A percentile compares a stretch with the other conserved stretches of the same genome.
phyloP scores from a whole-genome alignment of 169 alveolate genomes.

The Eimeria sp. region DNA sequence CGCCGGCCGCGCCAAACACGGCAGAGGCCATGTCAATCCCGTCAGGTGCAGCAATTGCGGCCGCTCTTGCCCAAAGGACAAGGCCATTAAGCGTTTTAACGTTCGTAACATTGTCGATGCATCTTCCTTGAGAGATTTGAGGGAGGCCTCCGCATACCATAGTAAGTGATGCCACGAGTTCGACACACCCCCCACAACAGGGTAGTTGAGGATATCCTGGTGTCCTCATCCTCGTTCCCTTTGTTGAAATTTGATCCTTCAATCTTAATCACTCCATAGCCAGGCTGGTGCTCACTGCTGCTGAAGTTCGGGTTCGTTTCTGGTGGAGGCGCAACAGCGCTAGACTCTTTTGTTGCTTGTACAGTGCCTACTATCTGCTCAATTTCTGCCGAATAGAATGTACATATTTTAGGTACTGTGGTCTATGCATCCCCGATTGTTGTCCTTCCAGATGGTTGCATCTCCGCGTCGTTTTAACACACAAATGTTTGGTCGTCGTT shows the following conservation, averaged over 20 bases:
- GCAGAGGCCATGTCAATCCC: slow-evolving; percentile 98
- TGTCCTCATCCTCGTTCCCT: not conserved
- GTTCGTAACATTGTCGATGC: slow-evolving; percentile 99
- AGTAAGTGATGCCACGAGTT: slow-evolving; percentile 72
- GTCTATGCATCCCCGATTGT: not conserved
- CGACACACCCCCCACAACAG: slow-evolving; percentile 8
- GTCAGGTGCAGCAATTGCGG: slow-evolving; percentile 99
- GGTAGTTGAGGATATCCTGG: not conserved
- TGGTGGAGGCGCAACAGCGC: not conserved
- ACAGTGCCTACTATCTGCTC: not conserved
- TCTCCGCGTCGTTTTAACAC: not conserved
- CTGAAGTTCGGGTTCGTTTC: not conserved
- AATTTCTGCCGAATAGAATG: not conserved
- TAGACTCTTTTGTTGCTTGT: not conserved
- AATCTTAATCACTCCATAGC: not conserved
- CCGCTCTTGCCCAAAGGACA: slow-evolving; percentile 99
- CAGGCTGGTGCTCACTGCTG: not conserved
- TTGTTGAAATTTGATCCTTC: not conserved
- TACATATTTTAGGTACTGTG: not conserved
- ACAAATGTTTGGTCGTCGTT: too few species aligned
- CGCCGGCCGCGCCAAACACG: slow-evolving; percentile 99
- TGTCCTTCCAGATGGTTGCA: not conserved
- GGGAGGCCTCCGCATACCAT: slow-evolving; percentile 94
- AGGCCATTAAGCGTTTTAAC: slow-evolving; percentile 99
- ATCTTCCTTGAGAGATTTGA: slow-evolving; percentile 98